Conservation (phyloP, 164 flowering plant species). For the Vitis rupestris region DNA sequence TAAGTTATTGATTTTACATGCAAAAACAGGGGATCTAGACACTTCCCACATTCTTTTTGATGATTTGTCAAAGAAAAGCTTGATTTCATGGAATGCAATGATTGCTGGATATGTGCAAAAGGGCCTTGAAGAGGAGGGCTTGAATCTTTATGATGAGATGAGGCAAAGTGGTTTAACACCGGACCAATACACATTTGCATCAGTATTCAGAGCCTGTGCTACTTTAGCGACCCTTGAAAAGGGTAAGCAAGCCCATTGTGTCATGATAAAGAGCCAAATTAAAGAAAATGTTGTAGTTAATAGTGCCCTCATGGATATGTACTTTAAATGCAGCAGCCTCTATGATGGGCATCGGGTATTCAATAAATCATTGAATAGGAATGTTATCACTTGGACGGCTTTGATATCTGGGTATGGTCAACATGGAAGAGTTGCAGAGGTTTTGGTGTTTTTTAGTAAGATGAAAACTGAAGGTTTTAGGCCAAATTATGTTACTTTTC, state of each 20-base stretch:
- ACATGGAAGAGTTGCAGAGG: slow-evolving; percentile 60
- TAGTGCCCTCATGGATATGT: slow-evolving; percentile 85
- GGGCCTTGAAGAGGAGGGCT: slow-evolving; percentile 51
- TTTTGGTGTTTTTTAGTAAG: slow-evolving; percentile 47
- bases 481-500: slow-evolving; percentile 74
- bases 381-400: slow-evolving; percentile 78
- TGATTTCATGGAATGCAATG: slow-evolving; percentile 75
- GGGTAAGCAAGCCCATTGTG: slow-evolving; percentile 64
- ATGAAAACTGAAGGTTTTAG: slow-evolving; percentile 62
- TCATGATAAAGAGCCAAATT: slow-evolving; percentile 53
- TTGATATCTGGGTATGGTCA: slow-evolving; percentile 76
- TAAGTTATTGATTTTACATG: slow-evolving; percentile 67
- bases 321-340: slow-evolving; percentile 65
- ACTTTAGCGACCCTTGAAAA: slow-evolving; percentile 57
- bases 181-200: slow-evolving; percentile 80
- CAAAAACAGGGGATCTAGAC: slow-evolving; percentile 54
- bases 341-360: slow-evolving; percentile 57
- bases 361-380: slow-evolving; percentile 42
- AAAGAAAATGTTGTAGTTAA: slow-evolving; percentile 62
- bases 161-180: slow-evolving; percentile 51
- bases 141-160: slow-evolving; percentile 52
- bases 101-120: slow-evolving; percentile 74
- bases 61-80: slow-evolving; percentile 29
- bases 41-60: slow-evolving; percentile 50
- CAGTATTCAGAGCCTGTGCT: slow-evolving; percentile 76